Base-by-base conservation (phyloP, 1,284 basidiomycete genomes). In the Athelia psychrophila region DNA sequence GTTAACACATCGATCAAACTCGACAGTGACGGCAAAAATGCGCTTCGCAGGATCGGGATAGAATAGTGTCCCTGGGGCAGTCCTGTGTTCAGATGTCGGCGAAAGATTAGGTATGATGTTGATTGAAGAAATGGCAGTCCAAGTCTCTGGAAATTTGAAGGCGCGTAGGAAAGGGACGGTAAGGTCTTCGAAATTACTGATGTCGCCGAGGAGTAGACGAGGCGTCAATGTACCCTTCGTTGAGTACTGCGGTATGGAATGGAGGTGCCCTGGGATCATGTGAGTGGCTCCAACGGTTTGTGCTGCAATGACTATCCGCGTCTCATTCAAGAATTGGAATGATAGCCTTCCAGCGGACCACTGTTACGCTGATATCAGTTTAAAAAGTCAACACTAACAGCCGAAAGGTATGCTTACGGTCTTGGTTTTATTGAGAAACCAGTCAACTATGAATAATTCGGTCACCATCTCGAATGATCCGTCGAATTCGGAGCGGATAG, bases 41-140 rank as follows among this genome's bases (percentile, higher is more conserved):
- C 67, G 58, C 24, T 56, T 53, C 49, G 57, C 56, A 23, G 66
- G 55, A 45, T 70, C 66, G 30, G 45, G 55, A 22, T 67, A 57
- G 42, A 67, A 67, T 6, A 69, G 48, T 22, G 63, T 69, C 30
- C 49, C 68, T 0, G 63, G 47, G n/a, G 55, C 49, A 2, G 56
- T 56, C 3, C 47, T 3, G 24, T 48, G 22, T 23, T 56, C 45
- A 3, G 46, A 38, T 27, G 46, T 64, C 13, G 52, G 46, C 40
- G 63, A 58, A 15, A 54, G 56, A 27, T 69, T 63, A 5, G 66
- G 68, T 48, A 67, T 69, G 48, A 68, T 62, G 40, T 66, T 61
- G 25, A 68, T 49, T 45, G 58, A 61, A 4, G 67, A 68, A 36
- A 67, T 48, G 2, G 52, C 48, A 18, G 25, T 60, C 67, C 68